Conservation (phyloP, 1,284 basidiomycete genomes). For the Tilletiopsis washingtonensis region DNA sequence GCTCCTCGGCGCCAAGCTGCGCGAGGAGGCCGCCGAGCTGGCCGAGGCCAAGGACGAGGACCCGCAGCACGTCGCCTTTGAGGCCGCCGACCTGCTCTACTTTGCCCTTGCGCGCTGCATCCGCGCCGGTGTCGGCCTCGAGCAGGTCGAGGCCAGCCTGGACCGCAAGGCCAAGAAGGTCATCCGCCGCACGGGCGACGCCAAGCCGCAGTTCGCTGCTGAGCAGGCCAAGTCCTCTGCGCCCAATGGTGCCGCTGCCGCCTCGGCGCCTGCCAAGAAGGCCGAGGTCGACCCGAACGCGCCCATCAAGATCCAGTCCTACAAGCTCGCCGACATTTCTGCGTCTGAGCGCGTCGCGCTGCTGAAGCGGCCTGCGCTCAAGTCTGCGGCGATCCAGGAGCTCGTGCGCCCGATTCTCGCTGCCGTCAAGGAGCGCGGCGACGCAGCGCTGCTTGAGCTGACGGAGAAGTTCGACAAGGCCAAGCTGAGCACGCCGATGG, state of each 20-base stretch:
- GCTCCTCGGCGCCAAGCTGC: slow-evolving; percentile 83
- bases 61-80: slow-evolving; percentile 71
- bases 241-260: slow-evolving; percentile 8
- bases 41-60: slow-evolving; percentile 73
- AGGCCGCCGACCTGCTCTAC: slow-evolving; percentile 91
- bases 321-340: slow-evolving; percentile 48
- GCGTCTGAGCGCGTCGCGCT: slow-evolving; percentile 60
- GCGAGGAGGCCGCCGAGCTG: slow-evolving; percentile 96
- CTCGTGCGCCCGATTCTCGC: slow-evolving; percentile 93
- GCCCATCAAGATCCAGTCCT: slow-evolving; percentile 50
- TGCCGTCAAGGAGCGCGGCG: slow-evolving; percentile 73
- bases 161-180: slow-evolving; percentile 82
- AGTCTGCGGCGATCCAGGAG: slow-evolving; percentile 85
- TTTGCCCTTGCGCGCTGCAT: slow-evolving; percentile 85
- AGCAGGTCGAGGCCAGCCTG: slow-evolving; percentile 76
- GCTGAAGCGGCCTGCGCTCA: slow-evolving; percentile 82
- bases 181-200: slow-evolving; percentile 80
- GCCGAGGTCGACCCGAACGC: slow-evolving; percentile 46
- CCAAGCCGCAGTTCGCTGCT: slow-evolving; percentile 73
- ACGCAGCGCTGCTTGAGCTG: slow-evolving; percentile 75
- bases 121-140: slow-evolving; percentile 70
- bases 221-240: slow-evolving; percentile 44
- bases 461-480: slow-evolving; percentile 89
- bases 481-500: slow-evolving; percentile 54
- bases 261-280: slow-evolving; percentile 7